Conservation (phyloP, 345 rosid species). For the Salix brachista region DNA sequence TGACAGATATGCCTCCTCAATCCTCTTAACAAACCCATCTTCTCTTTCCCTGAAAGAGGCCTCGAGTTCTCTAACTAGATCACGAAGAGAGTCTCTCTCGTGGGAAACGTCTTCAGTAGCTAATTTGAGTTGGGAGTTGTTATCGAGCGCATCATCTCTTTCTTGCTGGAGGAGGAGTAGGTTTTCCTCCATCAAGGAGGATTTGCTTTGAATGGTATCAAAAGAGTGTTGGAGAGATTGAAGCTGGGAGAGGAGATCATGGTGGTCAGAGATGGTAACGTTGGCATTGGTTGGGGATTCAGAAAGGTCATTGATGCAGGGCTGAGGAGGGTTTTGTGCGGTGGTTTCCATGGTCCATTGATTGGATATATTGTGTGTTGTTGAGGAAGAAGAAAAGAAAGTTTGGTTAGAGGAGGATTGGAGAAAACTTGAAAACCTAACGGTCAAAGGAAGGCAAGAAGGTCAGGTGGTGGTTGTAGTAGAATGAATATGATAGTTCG, state of each 20-base stretch:
- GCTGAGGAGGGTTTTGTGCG: constrained; percentile 13
- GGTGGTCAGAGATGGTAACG: constrained; percentile 5
- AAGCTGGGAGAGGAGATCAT: constrained; percentile 31
- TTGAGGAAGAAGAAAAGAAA: neutral
- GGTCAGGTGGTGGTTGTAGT: neutral
- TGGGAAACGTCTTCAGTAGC: constrained; percentile 24
- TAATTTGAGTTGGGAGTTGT: constrained; percentile 20
- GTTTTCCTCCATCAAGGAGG: constrained; percentile 36
- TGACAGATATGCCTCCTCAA: constrained; percentile 25
- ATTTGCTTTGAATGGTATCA: constrained; percentile 24
- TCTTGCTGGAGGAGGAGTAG: constrained; percentile 21
- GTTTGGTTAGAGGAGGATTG: neutral
- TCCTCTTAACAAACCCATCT: constrained; percentile 25
- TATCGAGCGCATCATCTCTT: constrained; percentile 40
- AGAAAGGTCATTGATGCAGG: constrained; percentile 13
- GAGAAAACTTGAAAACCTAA: constrained; percentile 21
- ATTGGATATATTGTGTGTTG: neutral
- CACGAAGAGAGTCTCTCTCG: constrained; percentile 43
- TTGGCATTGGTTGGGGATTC: constrained; percentile 15
- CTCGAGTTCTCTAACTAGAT: constrained; percentile 26
- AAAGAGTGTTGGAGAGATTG: constrained; percentile 35
- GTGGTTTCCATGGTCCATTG: constrained; percentile 46
- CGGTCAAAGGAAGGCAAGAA: constrained; percentile 35
- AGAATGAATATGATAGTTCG: too few relatives aligned
- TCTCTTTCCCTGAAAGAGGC: constrained; percentile 28